Percentiles rank a stretch among this genome's conserved stretches.
Evolutionary conservation across 2,329 filamentous ascomycete genomes (phyloP).

Genomic region (Dendrostoma leiphaemia): DNA sequence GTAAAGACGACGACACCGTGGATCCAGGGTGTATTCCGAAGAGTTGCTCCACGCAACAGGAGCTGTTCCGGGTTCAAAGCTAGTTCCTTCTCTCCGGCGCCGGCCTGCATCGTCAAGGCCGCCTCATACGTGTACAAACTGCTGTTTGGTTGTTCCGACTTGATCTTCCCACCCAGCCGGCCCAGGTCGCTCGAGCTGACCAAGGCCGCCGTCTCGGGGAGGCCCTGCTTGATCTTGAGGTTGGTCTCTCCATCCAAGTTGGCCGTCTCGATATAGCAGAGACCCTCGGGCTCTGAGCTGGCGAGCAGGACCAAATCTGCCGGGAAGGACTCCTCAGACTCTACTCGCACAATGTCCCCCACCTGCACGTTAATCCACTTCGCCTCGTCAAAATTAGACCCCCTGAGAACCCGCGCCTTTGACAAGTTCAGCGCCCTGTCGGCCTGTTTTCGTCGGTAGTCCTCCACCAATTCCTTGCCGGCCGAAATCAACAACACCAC

Average conservation of each 20-base stretch:
- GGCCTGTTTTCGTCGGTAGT: conserved; percentile 83
- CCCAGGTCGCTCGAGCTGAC: conserved; percentile 86
- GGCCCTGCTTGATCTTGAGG: conserved; percentile 95
- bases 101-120: conserved; percentile 84
- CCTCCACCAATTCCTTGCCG: conserved; percentile 90
- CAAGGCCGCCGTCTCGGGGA: conserved; percentile 85
- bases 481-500: conserved; percentile 94
- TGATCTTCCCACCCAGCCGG: conserved; percentile 78
- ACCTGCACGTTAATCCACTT: conserved; percentile 94
- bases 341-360: conserved; percentile 87
- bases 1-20: conserved; percentile 96
- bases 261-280: conserved; percentile 98
- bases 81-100: conserved; percentile 90
- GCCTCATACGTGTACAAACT: conserved; percentile 98
- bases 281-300: conserved; percentile 92
- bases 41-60: conserved; percentile 84
- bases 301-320: conserved; percentile 90
- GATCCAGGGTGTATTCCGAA: conserved; percentile 96
- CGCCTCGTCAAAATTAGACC: conserved; percentile 79
- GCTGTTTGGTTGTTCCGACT: conserved; percentile 96
- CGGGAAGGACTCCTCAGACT: conserved; percentile 93
- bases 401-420: conserved; percentile 77
- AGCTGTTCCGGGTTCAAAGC: conserved; percentile 89
- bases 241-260: conserved; percentile 98
- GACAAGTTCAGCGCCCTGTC: conserved; percentile 87